These are phyloP conservation scores for Phytopythium chamaehyphon DNA, from an alignment of 352 stramenopile species.

Conservation along the genomic window DNA sequence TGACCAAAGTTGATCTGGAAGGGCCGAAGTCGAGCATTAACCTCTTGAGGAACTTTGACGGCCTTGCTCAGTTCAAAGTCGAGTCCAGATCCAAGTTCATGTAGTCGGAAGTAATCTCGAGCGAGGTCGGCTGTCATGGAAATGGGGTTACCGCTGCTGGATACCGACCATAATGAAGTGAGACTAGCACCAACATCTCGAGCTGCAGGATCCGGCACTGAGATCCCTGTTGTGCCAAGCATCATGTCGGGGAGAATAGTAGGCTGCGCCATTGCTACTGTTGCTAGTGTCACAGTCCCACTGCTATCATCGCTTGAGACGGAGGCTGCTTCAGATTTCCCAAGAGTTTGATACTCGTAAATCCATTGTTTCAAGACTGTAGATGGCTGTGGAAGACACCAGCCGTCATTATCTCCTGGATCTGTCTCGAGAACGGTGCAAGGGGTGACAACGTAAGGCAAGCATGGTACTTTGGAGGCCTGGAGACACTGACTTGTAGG, in stretches of 20 bases:
- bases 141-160: not conserved
- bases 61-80: not conserved
- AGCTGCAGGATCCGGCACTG: not conserved
- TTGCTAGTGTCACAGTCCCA: not conserved
- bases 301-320: not conserved
- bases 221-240: not conserved
- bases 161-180: not conserved
- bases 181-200: not conserved
- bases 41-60: slow-evolving; percentile 16
- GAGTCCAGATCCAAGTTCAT: not conserved
- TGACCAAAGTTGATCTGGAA: slow-evolving; percentile 17
- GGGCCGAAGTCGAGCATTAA: slow-evolving; percentile 11
- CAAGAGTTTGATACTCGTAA: not conserved
- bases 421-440: not conserved
- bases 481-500: too few relatives aligned
- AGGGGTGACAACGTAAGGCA: not conserved
- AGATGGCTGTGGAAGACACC: not conserved
- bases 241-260: not conserved
- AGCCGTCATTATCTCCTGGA: not conserved
- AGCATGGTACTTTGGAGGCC: too few relatives aligned
- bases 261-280: not conserved
- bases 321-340: not conserved
- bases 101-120: slow-evolving; percentile 2
- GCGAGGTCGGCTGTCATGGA: slow-evolving; percentile 2
- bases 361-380: not conserved